Evolutionary conservation across 208 protist genomes (phyloP), one percentile per base, ranked within the genome.

Genomic region (Leishmania tropica): DNA sequence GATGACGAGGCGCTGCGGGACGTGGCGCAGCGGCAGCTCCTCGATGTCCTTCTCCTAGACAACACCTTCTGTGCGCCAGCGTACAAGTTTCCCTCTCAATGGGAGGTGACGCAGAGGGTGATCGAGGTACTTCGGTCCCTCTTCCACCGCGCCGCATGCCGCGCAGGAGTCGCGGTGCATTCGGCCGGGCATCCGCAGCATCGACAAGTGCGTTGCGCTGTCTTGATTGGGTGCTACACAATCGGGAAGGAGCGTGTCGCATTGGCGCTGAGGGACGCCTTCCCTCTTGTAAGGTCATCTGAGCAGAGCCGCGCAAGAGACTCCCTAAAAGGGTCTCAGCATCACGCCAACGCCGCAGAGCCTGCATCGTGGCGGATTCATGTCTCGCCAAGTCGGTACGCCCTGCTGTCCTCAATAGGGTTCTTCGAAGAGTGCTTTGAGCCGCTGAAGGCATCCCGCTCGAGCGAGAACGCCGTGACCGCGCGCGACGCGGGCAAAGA

Each of bases 231-330:
- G 40, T 89, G 89, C 13, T 98, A 98, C 81, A 88, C 89, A 3
- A 98, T 98, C 75, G 96, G 96, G 19, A 98, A 98, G 76, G 96
- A 98, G 62, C 90, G 92, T 13, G 85, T 98, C 21, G 88, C 95
- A 28, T 68, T 98, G 45, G 94, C 89, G 21, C 65, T 98, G 15
- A 94, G 93, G 74, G 92, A 93, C 45, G 87, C 85, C 60, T 89
- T 95, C 60, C 76, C 76, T 1, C 58, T 84, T 53, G 31, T 45
- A 47, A 54, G 28, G 70, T 17, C 70, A 1, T 17, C 70, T n/a
- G 70, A 51, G 21, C 40, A 31, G 73, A 70, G 76, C 6, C 28
- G 54, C 45, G 42, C 45, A 51, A 15, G 28, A 54, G 28, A 53
- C 45, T n/a, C n/a, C 17, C 13, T 19, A 4, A n/a, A 24, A 19